A percentile compares a stretch with the other conserved stretches of the same genome.
These are phyloP conservation scores for Blumeria graminis DNA, from an alignment of 2,329 filamentous ascomycete genomes.

Conservation along the genomic window DNA sequence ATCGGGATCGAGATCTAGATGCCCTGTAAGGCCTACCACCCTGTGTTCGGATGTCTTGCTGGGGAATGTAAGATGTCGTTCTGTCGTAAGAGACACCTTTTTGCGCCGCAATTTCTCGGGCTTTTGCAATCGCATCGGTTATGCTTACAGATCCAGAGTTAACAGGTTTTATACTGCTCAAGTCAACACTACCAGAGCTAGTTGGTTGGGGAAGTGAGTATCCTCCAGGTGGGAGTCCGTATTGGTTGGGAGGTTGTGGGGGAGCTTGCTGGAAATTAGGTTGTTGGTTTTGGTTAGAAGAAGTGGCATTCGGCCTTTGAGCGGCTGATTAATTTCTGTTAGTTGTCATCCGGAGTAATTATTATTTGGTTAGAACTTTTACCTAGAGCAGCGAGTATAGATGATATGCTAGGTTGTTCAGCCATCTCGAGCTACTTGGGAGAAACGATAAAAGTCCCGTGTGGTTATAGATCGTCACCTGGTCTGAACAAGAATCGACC, in stretches of 20 bases:
- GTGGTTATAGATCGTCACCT: too few relatives aligned
- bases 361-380: slow-evolving; percentile 4
- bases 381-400: slow-evolving; percentile 27
- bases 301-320: slow-evolving; percentile 21
- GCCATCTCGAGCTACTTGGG: slow-evolving; percentile 16
- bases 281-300: slow-evolving; percentile 19
- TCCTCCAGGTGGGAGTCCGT: slow-evolving; percentile 15
- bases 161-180: slow-evolving; percentile 56
- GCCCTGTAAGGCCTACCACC: slow-evolving; percentile 33
- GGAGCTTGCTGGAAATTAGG: slow-evolving; percentile 18
- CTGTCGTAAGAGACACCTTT: slow-evolving; percentile 47
- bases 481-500: too few relatives aligned
- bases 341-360: neutral
- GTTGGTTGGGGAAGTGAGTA: slow-evolving; percentile 28
- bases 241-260: slow-evolving; percentile 21
- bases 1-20: slow-evolving; percentile 46
- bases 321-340: slow-evolving; percentile 19
- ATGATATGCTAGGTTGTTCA: slow-evolving; percentile 23
- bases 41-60: slow-evolving; percentile 21
- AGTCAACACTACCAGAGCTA: slow-evolving; percentile 51
- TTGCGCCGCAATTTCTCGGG: slow-evolving; percentile 58
- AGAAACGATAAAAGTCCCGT: too few relatives aligned
- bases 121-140: slow-evolving; percentile 63
- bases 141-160: slow-evolving; percentile 66
- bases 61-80: slow-evolving; percentile 17